Percentiles rank a stretch among this genome's conserved stretches.
Conservation (phyloP, 176 grass and related monocot genomes). For the Oryza punctata region DNA sequence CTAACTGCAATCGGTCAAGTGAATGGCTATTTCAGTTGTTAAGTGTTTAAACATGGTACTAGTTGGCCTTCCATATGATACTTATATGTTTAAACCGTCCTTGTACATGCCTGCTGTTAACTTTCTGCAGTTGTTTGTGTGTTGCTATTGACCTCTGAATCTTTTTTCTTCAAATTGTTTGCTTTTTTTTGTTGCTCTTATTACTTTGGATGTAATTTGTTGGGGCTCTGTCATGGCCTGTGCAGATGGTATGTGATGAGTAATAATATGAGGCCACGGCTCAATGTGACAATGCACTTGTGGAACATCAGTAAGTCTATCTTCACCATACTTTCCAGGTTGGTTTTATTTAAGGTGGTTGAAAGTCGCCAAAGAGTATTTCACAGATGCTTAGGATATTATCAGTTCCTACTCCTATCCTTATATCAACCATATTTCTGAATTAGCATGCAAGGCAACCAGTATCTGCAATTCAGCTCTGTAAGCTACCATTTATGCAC, state of each 20-base stretch:
- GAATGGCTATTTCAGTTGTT: slow-evolving; percentile 31
- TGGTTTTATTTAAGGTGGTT: neutral
- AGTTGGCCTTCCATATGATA: slow-evolving; percentile 30
- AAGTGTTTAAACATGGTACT: slow-evolving; percentile 14
- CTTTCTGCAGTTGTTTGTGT: neutral
- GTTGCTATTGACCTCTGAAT: neutral
- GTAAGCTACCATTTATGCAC: neutral
- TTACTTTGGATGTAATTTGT: neutral
- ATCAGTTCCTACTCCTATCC: neutral
- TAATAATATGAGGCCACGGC: neutral
- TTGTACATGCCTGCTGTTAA: neutral
- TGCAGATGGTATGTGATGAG: neutral
- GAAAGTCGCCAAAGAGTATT: neutral
- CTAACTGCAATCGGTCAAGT: slow-evolving; percentile 21
- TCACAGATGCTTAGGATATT: neutral
- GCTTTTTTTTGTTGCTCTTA: neutral
- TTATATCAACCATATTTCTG: neutral
- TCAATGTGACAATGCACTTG: neutral
- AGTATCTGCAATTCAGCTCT: neutral
- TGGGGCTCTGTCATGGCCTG: neutral
- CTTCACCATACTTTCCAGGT: neutral
- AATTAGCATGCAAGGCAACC: neutral
- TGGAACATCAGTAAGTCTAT: neutral
- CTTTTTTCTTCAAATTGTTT: neutral
- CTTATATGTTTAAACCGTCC: neutral